Evolutionary conservation across 75 land plant species (phyloP), one percentile per base, ranked within the genome.

Genomic region (Pinus taeda): DNA sequence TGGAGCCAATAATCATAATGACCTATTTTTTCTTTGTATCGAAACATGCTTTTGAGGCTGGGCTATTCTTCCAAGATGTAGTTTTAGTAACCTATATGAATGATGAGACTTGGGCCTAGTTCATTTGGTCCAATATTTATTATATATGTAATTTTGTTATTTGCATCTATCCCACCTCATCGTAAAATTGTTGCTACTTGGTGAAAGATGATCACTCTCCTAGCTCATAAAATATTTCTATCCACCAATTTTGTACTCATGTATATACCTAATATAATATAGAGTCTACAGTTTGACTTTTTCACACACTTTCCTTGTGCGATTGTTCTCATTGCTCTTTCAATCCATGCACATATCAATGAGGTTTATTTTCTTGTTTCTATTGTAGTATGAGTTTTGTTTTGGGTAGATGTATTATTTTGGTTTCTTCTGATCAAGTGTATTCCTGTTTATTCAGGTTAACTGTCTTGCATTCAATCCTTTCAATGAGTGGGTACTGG

Each of bases 401-500:
- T 39, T 69, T 42, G 9, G 42, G 49, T 69, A 42, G 9, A 11
- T 7, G 8, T 69, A 69, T 42, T 20, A 17, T 69, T 20, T 18
- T 42, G 22, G n/a, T n/a, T n/a, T 42, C 20, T 42, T 69, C 49
- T 69, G n/a, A 69, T 37, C 3, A 5, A 69, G 12, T 9, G n/a
- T 18, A 45, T 42, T 69, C 20, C 49, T 69, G n/a, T 39, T 69
- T 39, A 8, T 69, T 69, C 85, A 96, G 98, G 95, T 96, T 24
- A 96, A 96, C 76, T 92, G 81, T 55, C 59, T 96, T 36, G 86
- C 98, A 20, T 96, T 96, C 84, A 94, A 85, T 82, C 98, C 98
- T 57, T 90, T 84, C 70, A 96, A 94, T 74, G 98, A 96, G 62
- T 96, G 95, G 95, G 61, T 90, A 56, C 61, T 96, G 74, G 98